phyloP scores from a whole-genome alignment of 352 stramenopile genomes.

The Pythium phragmitis region DNA sequence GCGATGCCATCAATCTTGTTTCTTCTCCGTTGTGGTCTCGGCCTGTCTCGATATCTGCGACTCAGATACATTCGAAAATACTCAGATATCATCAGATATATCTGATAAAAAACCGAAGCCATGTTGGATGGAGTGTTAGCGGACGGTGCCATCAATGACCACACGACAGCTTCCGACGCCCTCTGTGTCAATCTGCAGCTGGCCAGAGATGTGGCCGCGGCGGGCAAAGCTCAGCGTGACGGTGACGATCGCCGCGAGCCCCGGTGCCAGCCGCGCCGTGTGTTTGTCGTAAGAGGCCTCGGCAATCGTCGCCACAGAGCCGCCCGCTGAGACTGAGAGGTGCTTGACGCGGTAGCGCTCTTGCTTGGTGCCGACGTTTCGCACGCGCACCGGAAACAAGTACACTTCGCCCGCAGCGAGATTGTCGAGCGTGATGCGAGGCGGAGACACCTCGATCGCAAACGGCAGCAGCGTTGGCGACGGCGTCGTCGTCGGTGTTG shows the following conservation, averaged over 20 bases:
- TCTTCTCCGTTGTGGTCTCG: not conserved
- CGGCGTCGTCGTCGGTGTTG: not conserved
- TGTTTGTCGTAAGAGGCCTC: conserved; percentile 63
- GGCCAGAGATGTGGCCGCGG: conserved; percentile 41
- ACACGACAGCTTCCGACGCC: conserved; percentile 45
- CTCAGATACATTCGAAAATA: conserved; percentile 1
- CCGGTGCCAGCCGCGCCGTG: conserved; percentile 47
- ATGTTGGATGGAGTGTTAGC: conserved; percentile 20
- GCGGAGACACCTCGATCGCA: conserved; percentile 60
- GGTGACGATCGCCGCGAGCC: conserved; percentile 59
- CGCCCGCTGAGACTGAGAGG: conserved; percentile 40
- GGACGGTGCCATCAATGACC: conserved; percentile 48
- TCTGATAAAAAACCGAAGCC: conserved; percentile 9
- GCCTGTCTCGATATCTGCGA: not conserved
- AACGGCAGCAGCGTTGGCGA: conserved; percentile 42
- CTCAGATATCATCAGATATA: conserved; percentile 3
- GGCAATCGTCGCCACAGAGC: conserved; percentile 40
- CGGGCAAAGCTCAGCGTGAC: conserved; percentile 63
- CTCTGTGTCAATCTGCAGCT: conserved; percentile 55
- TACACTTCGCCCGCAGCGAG: conserved; percentile 55
- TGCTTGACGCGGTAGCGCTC: conserved; percentile 66
- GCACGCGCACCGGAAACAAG: conserved; percentile 60
- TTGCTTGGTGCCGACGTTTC: conserved; percentile 64
- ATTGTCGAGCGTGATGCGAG: conserved; percentile 36
- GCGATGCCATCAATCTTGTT: not conserved